Evolutionary conservation across 441 rosid species (phyloP).

Genomic region (Eutrema salsugineum): DNA sequence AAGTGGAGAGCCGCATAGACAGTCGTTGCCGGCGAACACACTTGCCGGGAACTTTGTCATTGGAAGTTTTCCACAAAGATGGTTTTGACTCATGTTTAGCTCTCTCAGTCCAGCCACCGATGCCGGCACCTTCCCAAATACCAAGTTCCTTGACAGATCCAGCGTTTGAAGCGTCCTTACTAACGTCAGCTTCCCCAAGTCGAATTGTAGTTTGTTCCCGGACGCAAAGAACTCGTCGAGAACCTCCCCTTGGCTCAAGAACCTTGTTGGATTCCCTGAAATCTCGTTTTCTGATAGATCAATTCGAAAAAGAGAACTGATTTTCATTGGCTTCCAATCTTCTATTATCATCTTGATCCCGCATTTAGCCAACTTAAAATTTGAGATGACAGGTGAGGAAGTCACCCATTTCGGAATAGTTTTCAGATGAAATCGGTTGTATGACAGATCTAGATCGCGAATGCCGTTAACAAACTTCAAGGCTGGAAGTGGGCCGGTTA

Average conservation of each 20-base stretch:
- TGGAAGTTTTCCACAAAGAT: slow-evolving; percentile 69
- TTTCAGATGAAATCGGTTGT: slow-evolving; percentile 50
- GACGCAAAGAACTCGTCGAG: slow-evolving; percentile 49
- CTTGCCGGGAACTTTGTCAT: slow-evolving; percentile 41
- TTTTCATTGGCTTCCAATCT: slow-evolving; percentile 57
- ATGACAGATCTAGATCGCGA: slow-evolving; percentile 60
- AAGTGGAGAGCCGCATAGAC: slow-evolving; percentile 74
- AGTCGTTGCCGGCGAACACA: slow-evolving; percentile 49
- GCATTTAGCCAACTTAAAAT: slow-evolving; percentile 66
- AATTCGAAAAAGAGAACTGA: slow-evolving; percentile 56
- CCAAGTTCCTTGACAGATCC: slow-evolving; percentile 57
- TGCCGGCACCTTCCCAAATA: slow-evolving; percentile 52
- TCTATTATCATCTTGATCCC: slow-evolving; percentile 57
- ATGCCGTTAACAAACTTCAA: slow-evolving; percentile 53
- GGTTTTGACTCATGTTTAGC: slow-evolving; percentile 54
- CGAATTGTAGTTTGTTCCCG: slow-evolving; percentile 49
- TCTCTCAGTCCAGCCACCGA: slow-evolving; percentile 36
- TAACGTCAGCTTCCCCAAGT: slow-evolving; percentile 43
- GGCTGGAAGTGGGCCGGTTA: slow-evolving; percentile 55
- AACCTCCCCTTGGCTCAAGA: slow-evolving; percentile 51
- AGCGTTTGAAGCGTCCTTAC: slow-evolving; percentile 37
- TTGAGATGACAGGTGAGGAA: slow-evolving; percentile 51
- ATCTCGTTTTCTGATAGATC: slow-evolving; percentile 69
- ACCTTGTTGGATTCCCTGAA: slow-evolving; percentile 49
- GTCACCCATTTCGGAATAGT: slow-evolving; percentile 72